A percentile compares a stretch with the other conserved stretches of the same genome.
Evolutionary conservation across 352 stramenopile genomes (phyloP).

Genomic region (Poterioochromonas sp.): DNA sequence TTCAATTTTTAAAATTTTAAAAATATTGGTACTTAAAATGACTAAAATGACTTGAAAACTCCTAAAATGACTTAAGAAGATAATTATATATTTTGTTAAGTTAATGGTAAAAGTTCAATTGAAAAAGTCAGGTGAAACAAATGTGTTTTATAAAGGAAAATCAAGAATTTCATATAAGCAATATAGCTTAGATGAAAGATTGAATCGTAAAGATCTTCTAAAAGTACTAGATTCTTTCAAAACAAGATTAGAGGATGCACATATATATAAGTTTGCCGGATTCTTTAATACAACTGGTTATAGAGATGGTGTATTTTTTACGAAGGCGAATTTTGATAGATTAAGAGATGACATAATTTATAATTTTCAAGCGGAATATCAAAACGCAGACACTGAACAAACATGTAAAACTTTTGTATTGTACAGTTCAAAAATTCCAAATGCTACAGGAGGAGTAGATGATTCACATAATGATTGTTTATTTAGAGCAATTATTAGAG

Average conservation of each 20-base stretch:
- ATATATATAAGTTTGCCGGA: background rate
- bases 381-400: background rate
- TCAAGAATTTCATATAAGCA: no score
- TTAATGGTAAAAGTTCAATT: no score
- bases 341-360: background rate
- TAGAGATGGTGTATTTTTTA: background rate
- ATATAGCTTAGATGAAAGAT: background rate
- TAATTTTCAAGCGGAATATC: background rate
- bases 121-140: no score
- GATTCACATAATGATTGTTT: background rate
- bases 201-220: background rate
- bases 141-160: no score
- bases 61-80: no score
- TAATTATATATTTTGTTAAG: no score
- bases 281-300: background rate
- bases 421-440: background rate
- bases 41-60: no score
- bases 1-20: no score
- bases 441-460: background rate
- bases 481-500: background rate
- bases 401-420: background rate
- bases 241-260: background rate
- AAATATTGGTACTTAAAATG: no score
- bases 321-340: background rate
- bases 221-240: background rate